phyloP scores from a whole-genome alignment of 768 basidiomycete genomes.

The Exsudoporus frostii region DNA sequence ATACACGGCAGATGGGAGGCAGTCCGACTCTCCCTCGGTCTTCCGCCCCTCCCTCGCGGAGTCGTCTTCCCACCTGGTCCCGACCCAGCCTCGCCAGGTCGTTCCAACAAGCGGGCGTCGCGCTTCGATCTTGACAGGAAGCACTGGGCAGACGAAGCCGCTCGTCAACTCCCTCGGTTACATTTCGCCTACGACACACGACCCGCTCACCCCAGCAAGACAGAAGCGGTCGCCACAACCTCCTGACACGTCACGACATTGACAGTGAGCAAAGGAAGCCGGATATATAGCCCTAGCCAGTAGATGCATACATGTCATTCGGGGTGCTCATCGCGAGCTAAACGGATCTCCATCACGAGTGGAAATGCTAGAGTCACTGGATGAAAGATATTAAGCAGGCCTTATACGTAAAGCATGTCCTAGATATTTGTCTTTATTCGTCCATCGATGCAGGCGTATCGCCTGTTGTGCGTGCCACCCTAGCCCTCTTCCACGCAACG shows the following conservation, averaged over 20 bases:
- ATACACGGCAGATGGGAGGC: slow-evolving; percentile 34
- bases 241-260: background rate
- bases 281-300: background rate
- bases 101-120: slow-evolving; percentile 10
- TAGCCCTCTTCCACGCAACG: slow-evolving; percentile 57
- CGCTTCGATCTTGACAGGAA: slow-evolving; percentile 25
- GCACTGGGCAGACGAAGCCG: slow-evolving; percentile 5
- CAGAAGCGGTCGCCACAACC: background rate
- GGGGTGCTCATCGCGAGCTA: background rate
- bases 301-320: background rate
- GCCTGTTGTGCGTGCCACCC: slow-evolving; percentile 5
- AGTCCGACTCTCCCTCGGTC: slow-evolving; percentile 30
- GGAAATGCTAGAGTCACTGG: slow-evolving; percentile 8
- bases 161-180: slow-evolving; percentile 15
- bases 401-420: slow-evolving; percentile 10
- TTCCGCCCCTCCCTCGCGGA: slow-evolving; percentile 23
- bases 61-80: background rate
- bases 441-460: background rate
- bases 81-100: background rate
- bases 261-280: background rate
- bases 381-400: slow-evolving; percentile 17
- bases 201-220: background rate
- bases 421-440: slow-evolving; percentile 4
- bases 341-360: background rate
- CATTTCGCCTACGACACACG: slow-evolving; percentile 19